Conservation (phyloP, 139 green algal genomes). For the Spirogloea muscicola region DNA sequence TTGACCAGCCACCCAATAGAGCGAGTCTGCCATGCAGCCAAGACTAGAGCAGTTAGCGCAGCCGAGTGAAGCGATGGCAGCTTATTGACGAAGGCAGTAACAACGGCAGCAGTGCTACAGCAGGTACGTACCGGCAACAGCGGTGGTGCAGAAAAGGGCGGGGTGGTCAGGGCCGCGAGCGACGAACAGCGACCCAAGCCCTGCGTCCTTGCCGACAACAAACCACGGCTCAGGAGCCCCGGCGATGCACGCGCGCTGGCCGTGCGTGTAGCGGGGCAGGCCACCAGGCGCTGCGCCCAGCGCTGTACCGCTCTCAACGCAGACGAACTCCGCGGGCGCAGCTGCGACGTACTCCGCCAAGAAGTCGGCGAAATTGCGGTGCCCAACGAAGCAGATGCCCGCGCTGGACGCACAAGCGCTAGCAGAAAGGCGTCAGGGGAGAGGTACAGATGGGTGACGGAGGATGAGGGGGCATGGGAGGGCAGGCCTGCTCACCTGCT, state of each 20-base stretch:
- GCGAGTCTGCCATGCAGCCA: too few species aligned
- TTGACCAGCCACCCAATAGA: too few species aligned
- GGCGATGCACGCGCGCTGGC: constrained; percentile 67
- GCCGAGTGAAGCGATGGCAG: too few species aligned
- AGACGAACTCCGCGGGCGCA: constrained; percentile 48
- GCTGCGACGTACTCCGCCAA: constrained; percentile 61
- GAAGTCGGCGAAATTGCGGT: constrained; percentile 70
- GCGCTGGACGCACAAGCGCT: too few species aligned
- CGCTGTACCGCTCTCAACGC: constrained; percentile 46
- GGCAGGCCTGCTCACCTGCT: constrained; percentile 33
- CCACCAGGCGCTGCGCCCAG: constrained; percentile 60
- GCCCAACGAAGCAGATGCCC: constrained; percentile 84
- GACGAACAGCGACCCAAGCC: constrained; percentile 49
- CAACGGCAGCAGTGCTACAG: too few species aligned
- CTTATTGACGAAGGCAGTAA: too few species aligned
- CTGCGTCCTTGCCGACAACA: constrained; percentile 62
- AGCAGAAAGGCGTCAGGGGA: too few species aligned
- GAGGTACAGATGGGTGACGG: too few species aligned
- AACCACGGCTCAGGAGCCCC: constrained; percentile 57
- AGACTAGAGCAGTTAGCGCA: too few species aligned
- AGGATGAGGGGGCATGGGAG: too few species aligned
- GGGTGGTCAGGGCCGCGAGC: constrained; percentile 59
- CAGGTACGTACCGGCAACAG: too few species aligned
- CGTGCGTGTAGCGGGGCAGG: constrained; percentile 64
- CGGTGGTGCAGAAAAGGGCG: constrained; percentile 57